Evolutionary conservation across 148 eudicot genomes (phyloP).

Genomic region (Amaranthus hypochondriacus): DNA sequence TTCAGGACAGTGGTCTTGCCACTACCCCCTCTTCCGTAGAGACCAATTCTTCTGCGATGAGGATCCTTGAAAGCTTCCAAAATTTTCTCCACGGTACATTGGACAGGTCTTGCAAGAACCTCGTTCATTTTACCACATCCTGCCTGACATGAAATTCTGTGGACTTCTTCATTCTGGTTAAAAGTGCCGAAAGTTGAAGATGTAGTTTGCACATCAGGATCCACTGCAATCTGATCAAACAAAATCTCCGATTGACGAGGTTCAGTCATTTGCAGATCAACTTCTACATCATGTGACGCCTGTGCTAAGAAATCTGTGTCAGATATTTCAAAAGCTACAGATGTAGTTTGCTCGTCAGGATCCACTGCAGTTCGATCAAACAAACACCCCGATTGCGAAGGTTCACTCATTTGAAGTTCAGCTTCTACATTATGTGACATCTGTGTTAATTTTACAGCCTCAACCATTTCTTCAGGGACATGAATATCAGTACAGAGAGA

Average conservation of each 20-base stretch:
- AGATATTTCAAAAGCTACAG: neutral
- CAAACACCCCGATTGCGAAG: neutral
- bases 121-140: neutral
- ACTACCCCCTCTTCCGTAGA: slow-evolving; percentile 25
- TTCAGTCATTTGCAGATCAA: neutral
- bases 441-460: neutral
- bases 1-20: slow-evolving; percentile 25
- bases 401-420: neutral
- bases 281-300: too few species aligned
- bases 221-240: neutral
- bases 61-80: slow-evolving; percentile 6
- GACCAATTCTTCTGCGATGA: slow-evolving; percentile 13
- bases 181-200: neutral
- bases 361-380: neutral
- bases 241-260: neutral
- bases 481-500: neutral
- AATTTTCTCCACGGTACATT: slow-evolving; percentile 3
- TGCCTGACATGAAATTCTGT: neutral
- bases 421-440: too few species aligned
- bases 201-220: neutral
- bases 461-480: neutral
- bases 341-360: neutral
- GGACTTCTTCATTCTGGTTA: neutral
- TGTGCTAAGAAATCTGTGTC: too few species aligned
- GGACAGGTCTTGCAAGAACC: slow-evolving; percentile 13